Evolutionary conservation across 345 rosid species (phyloP), one percentile per base, ranked within the genome.

Genomic region (Rhizophora mangle): DNA sequence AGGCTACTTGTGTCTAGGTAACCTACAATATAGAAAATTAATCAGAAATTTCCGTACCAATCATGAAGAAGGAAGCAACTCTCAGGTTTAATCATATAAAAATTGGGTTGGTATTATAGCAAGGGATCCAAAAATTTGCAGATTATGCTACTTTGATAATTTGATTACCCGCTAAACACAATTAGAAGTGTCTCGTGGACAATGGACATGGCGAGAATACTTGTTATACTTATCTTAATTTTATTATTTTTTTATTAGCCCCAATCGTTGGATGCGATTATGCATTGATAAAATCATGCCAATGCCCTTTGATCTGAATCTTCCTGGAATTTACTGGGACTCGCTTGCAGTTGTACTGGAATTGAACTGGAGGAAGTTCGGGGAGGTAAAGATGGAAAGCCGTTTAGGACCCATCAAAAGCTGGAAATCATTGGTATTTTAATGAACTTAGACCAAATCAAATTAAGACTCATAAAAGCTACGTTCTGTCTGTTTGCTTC

Each of bases 1-100:
- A 47, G 24, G 66, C 72, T 46, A 29, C 76, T 69, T 62, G 36
- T 49, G 36, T 49, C 62, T 55, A 67, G 81, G 79, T 64, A 79
- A 72, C 43, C 81, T 57, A 66, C 64, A 58, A 65, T 6, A 57
- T 13, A 64, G 76, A 76, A 76, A 72, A 84, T 21, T 71, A 62
- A 77, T 80, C 70, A 60, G 65, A 74, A 77, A 47, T 77, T 77
- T 7, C 72, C 64, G 51, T 49, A 36, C 74, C 76, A 37, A 72
- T 63, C 19, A 43, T 54, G 5, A 54, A 24, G 60, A 67, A 46
- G 78, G 39, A 61, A 64, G 62, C 80, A 67, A 5, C 54, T 63
- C 37, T 11, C 4, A 32, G 56, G 39, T 62, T 55, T 63, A 70
- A 31, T 60, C 15, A 22, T 59, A 29, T 43, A 43, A 13, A 43